These are phyloP conservation scores for Neurospora sublineolata DNA, from an alignment of 495 filamentous ascomycete species.

Conservation along the genomic window DNA sequence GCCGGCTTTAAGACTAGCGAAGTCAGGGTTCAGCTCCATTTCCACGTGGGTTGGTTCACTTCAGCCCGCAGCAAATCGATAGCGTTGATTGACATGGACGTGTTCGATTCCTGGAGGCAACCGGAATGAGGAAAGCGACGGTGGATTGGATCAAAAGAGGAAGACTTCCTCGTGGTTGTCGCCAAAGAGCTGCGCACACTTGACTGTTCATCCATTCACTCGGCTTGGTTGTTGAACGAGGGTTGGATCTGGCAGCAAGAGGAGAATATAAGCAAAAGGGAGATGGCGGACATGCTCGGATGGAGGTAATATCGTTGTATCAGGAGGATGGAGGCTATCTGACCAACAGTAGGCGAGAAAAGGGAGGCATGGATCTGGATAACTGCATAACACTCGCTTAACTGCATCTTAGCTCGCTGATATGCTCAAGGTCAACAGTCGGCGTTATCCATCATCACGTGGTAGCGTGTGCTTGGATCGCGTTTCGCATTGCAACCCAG, in stretches of 20 bases:
- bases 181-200: not conserved
- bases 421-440: not conserved
- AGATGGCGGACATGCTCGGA: not conserved
- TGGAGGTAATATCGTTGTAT: not conserved
- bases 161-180: not conserved
- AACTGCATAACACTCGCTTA: not conserved
- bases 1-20: not conserved
- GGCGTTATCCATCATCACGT: not conserved
- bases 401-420: not conserved
- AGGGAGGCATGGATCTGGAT: not conserved
- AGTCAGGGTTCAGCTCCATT: not conserved
- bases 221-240: not conserved
- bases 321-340: too few relatives aligned
- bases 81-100: not conserved
- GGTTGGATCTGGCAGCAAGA: not conserved
- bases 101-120: not conserved
- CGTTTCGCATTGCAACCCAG: not conserved
- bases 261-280: not conserved
- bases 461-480: not conserved
- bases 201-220: not conserved
- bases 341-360: not conserved
- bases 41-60: not conserved
- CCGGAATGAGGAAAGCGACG: not conserved
- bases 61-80: not conserved
- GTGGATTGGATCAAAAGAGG: not conserved